Conservation (phyloP, 2,329 filamentous ascomycete genomes). For the Blumeria graminis region DNA sequence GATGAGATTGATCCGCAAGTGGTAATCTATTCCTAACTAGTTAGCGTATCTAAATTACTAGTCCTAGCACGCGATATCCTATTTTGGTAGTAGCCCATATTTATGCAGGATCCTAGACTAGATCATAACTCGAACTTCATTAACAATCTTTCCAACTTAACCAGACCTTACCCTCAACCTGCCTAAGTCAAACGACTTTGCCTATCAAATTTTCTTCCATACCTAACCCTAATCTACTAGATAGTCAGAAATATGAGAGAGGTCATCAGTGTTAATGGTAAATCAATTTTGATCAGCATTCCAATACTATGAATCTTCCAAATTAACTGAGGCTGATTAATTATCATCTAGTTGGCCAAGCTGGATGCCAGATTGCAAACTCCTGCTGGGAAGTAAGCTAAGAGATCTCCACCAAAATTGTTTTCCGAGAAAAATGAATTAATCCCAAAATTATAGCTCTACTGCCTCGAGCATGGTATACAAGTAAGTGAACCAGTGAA, state of each 20-base stretch:
- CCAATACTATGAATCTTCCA: too few relatives aligned
- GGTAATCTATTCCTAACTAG: background rate
- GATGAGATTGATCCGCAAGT: background rate
- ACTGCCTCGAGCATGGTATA: slow-evolving; percentile 99
- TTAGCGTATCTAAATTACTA: background rate
- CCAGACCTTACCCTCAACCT: background rate
- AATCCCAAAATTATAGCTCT: slow-evolving; percentile 39
- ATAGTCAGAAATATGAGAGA: slow-evolving; percentile 60
- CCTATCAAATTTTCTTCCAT: background rate
- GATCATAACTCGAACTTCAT: background rate
- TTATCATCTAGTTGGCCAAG: slow-evolving; percentile 65
- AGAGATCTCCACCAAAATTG: too few relatives aligned
- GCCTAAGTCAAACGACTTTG: background rate
- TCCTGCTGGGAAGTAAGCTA: slow-evolving; percentile 98
- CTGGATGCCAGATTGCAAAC: slow-evolving; percentile 99
- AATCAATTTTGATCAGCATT: slow-evolving; percentile 14
- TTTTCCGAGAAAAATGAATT: too few relatives aligned
- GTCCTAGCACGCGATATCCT: background rate
- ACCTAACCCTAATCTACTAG: background rate
- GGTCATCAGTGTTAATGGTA: slow-evolving; percentile 98
- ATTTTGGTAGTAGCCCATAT: background rate
- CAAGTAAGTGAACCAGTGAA: slow-evolving; percentile 39
- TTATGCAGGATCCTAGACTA: background rate
- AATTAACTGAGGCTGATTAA: background rate
- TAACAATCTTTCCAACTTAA: background rate